These are phyloP conservation scores for Zygnema cylindricum DNA, from an alignment of 139 green algal species.

Conservation along the genomic window DNA sequence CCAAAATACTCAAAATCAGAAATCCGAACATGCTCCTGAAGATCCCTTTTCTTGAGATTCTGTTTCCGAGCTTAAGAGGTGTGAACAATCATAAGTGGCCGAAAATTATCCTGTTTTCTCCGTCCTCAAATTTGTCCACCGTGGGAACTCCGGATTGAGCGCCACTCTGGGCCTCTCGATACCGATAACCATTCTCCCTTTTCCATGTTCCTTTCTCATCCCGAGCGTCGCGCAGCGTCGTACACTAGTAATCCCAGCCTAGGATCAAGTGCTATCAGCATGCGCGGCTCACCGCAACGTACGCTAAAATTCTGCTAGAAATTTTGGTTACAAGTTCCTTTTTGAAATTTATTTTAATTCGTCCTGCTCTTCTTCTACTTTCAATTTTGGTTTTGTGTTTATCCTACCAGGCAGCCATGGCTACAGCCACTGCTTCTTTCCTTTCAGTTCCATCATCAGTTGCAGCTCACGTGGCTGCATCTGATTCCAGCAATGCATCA, in stretches of 20 bases:
- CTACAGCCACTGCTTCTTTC: conserved; percentile 4
- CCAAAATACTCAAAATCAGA: too few species aligned
- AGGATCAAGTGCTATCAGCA: too few species aligned
- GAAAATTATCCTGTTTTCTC: background rate
- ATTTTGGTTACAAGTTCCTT: background rate
- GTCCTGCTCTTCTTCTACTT: background rate
- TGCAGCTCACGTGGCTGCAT: background rate
- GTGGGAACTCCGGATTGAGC: background rate
- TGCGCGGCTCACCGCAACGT: too few species aligned
- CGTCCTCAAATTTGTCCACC: background rate
- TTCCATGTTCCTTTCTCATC: background rate
- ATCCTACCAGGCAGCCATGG: background rate
- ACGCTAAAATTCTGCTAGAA: too few species aligned
- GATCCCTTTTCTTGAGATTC: too few species aligned
- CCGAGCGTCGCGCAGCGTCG: too few species aligned
- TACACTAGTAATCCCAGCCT: too few species aligned
- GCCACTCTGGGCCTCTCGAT: background rate
- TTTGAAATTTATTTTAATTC: background rate
- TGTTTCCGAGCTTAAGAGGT: too few species aligned
- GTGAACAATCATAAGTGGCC: too few species aligned
- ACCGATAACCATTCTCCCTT: background rate
- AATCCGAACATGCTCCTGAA: too few species aligned
- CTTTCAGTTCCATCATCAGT: background rate
- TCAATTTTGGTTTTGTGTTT: background rate
- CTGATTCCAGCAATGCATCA: background rate